Conservation (phyloP, 345 rosid genomes). For the Camelina hispida region DNA sequence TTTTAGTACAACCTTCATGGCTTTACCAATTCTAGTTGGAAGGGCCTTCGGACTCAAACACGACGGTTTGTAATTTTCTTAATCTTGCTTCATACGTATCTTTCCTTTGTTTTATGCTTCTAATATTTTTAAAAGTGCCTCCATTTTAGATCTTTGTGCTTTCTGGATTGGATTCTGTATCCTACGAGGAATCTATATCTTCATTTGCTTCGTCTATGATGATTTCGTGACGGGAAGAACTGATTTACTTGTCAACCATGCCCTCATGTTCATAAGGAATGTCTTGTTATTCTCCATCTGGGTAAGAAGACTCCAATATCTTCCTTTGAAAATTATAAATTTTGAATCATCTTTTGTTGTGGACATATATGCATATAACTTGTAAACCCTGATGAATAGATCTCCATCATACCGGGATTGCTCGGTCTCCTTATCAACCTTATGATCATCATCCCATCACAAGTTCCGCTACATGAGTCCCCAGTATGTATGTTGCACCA, state of each 20-base stretch:
- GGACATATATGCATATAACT: not conserved
- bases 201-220: conserved; percentile 8
- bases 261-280: not conserved
- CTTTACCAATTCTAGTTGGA: conserved; percentile 32
- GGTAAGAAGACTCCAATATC: conserved; percentile 11
- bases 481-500: conserved; percentile 13
- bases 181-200: not conserved
- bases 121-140: not conserved
- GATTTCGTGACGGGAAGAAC: conserved; percentile 26
- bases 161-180: conserved; percentile 30
- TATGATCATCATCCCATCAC: conserved; percentile 24
- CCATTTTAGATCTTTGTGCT: conserved; percentile 26
- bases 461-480: conserved; percentile 24
- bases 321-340: not conserved
- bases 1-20: conserved; percentile 17
- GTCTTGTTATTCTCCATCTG: conserved; percentile 27
- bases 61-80: conserved; percentile 25
- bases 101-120: conserved; percentile 13
- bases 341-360: not conserved
- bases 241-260: conserved; percentile 1
- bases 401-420: conserved; percentile 29
- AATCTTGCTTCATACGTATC: not conserved
- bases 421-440: conserved; percentile 36
- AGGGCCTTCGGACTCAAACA: conserved; percentile 15
- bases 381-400: conserved; percentile 10